phyloP scores from a whole-genome alignment of 176 grass and related monocot genomes.

The Musa troglodytarum region DNA sequence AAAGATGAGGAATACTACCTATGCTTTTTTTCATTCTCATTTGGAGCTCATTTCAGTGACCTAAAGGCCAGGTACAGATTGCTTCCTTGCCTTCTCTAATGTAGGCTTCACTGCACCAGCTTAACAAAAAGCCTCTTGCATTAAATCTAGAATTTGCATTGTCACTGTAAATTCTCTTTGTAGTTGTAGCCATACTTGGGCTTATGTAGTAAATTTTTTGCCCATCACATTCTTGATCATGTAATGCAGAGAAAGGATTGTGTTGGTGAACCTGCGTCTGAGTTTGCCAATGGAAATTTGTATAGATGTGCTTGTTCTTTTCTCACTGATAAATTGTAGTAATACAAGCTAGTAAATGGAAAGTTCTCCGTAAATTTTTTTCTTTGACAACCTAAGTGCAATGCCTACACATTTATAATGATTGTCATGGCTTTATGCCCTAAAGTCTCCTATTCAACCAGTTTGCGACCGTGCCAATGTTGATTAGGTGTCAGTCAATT shows the following conservation, averaged over 20 bases:
- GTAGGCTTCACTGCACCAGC: not conserved
- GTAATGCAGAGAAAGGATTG: not conserved
- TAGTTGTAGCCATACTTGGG: not conserved
- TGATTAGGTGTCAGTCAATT: too few relatives aligned
- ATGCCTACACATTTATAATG: too few relatives aligned
- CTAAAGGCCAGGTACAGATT: slow-evolving; percentile 10
- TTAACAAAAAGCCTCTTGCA: not conserved
- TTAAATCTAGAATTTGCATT: not conserved
- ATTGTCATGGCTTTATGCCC: too few relatives aligned
- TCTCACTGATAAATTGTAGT: not conserved
- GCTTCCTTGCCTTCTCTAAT: not conserved
- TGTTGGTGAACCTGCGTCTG: not conserved
- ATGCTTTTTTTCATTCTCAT: slow-evolving; percentile 6
- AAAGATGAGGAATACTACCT: slow-evolving; percentile 10
- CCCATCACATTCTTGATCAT: slow-evolving; percentile 11
- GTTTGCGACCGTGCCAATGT: too few relatives aligned
- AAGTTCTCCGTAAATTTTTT: not conserved
- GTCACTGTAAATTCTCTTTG: slow-evolving; percentile 1
- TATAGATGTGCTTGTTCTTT: not conserved
- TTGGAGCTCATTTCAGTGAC: not conserved
- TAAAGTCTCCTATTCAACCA: too few relatives aligned
- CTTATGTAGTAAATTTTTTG: not conserved
- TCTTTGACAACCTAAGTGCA: too few relatives aligned
- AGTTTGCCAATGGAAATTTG: slow-evolving; percentile 1
- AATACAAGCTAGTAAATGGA: not conserved